phyloP scores from a whole-genome alignment of 2,329 filamentous ascomycete species.

The Talaromyces sp. region DNA sequence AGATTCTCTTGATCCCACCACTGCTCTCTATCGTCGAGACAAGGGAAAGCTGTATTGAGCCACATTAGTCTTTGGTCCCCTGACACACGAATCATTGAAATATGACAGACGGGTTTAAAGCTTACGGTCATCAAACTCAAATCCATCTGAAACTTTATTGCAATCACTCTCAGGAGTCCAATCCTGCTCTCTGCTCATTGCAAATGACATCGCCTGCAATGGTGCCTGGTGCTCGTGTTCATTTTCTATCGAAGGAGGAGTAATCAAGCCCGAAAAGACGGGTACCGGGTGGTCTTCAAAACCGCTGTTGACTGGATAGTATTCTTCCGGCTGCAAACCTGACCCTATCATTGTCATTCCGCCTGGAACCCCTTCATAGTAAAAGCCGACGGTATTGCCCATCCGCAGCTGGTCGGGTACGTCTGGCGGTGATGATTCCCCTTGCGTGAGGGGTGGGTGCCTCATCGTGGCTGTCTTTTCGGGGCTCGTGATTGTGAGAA shows the following conservation, averaged over 20 bases:
- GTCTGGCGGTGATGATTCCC: background rate
- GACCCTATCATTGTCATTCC: background rate
- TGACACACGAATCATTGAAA: background rate
- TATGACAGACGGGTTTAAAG: background rate
- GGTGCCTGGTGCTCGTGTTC: constrained; percentile 12
- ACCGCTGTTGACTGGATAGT: background rate
- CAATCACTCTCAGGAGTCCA: constrained; percentile 1
- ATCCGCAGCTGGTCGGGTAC: constrained; percentile 1
- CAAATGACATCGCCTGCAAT: background rate
- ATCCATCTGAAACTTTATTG: background rate
- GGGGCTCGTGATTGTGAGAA: background rate
- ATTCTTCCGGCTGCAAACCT: constrained; percentile 6
- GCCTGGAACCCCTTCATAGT: constrained; percentile 3
- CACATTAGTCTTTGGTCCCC: background rate
- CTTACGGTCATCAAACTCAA: constrained; percentile 16
- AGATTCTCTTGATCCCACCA: constrained; percentile 18
- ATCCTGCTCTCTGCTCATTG: background rate
- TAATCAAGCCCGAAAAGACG: constrained; percentile 17
- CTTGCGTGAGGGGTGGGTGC: background rate
- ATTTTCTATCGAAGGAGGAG: constrained; percentile 17
- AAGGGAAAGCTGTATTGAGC: constrained; percentile 12
- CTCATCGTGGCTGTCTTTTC: constrained; percentile 9
- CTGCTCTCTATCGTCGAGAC: constrained; percentile 16
- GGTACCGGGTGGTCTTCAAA: constrained; percentile 9
- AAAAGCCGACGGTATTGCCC: constrained; percentile 1